Evolutionary conservation across 208 protist species (phyloP), one percentile per base, ranked within the genome.

Genomic region (Crithidia acanthocephali): DNA sequence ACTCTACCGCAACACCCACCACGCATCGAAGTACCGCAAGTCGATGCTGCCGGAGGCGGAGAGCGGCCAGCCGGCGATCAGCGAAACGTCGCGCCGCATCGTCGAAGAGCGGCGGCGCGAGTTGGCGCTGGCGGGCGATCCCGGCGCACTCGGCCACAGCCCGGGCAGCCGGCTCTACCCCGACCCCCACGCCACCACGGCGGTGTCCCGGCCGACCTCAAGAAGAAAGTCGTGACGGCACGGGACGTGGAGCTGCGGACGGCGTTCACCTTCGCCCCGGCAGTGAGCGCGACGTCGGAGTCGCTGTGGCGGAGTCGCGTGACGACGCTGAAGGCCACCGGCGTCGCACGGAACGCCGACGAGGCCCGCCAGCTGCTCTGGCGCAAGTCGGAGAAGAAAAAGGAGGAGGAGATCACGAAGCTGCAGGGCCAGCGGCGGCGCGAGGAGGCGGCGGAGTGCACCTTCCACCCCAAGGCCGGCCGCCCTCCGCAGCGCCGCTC

Each of bases 301-400:
- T 33, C 52, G 47, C 79, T 94, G 47, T 92, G 89, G 86, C 35
- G 56, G 32, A 70, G 72, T 35, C 83, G 81, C 51, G 66, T 91
- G 60, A 51, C 81, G 35, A 37, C 79, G 22, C 73, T 94, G 28
- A 67, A 71, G 52, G 63, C 71, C 6, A 84, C 80, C 72, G 84
- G 86, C 13, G 50, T 68, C 35, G 80, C 79, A 11, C 63, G 70
- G 35, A 87, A 22, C 27, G 58, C 53, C 18, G 74, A 65, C 7
- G 86, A 85, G 74, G 84, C 84, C 33, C 81, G 85, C 37, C 74
- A 78, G 63, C 60, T 90, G 57, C 79, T 91, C 28, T 94, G 89
- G 89, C 73, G 70, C 32, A 78, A 83, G 45, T 80, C 85, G 35
- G 74, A 90, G 61, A 70, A 77, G 57, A 82, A 79, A 16, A 81